Conservation (phyloP, 768 basidiomycete genomes). For the Imleria badia region DNA sequence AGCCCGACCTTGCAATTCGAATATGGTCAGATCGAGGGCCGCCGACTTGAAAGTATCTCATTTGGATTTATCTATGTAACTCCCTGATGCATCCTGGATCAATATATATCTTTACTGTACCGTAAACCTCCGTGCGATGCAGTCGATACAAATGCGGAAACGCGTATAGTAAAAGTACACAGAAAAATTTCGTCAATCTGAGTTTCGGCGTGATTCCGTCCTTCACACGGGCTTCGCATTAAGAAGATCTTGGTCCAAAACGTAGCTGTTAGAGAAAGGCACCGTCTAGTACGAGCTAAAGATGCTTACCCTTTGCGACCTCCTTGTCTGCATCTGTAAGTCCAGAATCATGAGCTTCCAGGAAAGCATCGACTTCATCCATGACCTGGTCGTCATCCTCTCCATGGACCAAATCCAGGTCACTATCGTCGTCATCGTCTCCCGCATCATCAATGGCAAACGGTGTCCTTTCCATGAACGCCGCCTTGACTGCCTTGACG, state of each 20-base stretch:
- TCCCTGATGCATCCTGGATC: conserved; percentile 5
- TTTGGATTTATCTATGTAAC: neutral
- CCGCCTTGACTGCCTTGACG: conserved; percentile 74
- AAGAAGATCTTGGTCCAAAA: conserved; percentile 46
- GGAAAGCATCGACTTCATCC: conserved; percentile 95
- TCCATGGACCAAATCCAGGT: conserved; percentile 50
- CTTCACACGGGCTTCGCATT: conserved; percentile 54
- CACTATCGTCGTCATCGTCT: conserved; percentile 62
- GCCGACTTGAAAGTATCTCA: conserved; percentile 7
- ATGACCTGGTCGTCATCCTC: conserved; percentile 77
- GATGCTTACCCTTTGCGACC: conserved; percentile 64
- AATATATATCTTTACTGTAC: conserved; percentile 5
- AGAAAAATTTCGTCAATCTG: neutral
- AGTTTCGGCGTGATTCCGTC: neutral
- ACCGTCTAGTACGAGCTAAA: neutral
- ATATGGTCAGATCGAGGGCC: conserved; percentile 69
- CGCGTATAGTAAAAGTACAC: conserved; percentile 14
- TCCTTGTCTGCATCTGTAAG: conserved; percentile 77
- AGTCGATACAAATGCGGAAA: conserved; percentile 11
- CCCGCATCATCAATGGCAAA: conserved; percentile 97
- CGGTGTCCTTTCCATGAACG: conserved; percentile 86
- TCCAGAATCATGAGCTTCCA: conserved; percentile 90
- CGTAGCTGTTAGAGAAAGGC: neutral
- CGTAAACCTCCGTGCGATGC: conserved; percentile 4
- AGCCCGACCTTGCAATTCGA: conserved; percentile 77